Conservation (phyloP, 371 early-diverging fungal genomes). For the Syncephalastrum sp. region DNA sequence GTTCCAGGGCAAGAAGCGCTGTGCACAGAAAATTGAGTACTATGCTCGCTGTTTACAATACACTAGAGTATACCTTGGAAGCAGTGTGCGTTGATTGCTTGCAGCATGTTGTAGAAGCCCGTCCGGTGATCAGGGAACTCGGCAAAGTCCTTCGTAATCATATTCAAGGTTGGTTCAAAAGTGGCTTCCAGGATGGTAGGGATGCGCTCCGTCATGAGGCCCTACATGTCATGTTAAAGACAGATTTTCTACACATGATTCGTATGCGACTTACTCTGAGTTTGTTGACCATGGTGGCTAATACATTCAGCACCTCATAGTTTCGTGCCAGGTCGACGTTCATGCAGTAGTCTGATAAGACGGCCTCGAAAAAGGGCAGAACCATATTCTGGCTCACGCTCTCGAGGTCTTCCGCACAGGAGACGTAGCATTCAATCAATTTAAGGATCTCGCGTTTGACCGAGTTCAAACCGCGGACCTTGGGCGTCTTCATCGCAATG, state of each 20-base stretch:
- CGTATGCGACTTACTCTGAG: conserved; percentile 62
- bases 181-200: conserved; percentile 86
- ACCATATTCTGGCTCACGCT: conserved; percentile 79
- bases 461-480: conserved; percentile 86
- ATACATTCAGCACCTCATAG: conserved; percentile 90
- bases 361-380: conserved; percentile 89
- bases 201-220: conserved; percentile 78
- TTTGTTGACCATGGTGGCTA: conserved; percentile 81
- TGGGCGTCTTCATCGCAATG: conserved; percentile 90
- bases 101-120: conserved; percentile 89
- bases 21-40: not conserved
- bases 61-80: conserved; percentile 65
- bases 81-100: conserved; percentile 83
- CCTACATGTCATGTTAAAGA: conserved; percentile 30
- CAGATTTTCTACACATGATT: not conserved
- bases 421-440: conserved; percentile 86
- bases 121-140: conserved; percentile 96
- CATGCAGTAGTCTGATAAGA: conserved; percentile 83
- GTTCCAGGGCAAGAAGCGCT: conserved; percentile 81
- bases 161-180: conserved; percentile 93
- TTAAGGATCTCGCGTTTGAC: conserved; percentile 95
- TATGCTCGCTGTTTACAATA: not conserved
- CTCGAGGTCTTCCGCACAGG: conserved; percentile 76
- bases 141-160: conserved; percentile 97
- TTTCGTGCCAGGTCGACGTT: conserved; percentile 89